Base-by-base conservation (phyloP, 768 basidiomycete genomes). In the Pholiota molesta region DNA sequence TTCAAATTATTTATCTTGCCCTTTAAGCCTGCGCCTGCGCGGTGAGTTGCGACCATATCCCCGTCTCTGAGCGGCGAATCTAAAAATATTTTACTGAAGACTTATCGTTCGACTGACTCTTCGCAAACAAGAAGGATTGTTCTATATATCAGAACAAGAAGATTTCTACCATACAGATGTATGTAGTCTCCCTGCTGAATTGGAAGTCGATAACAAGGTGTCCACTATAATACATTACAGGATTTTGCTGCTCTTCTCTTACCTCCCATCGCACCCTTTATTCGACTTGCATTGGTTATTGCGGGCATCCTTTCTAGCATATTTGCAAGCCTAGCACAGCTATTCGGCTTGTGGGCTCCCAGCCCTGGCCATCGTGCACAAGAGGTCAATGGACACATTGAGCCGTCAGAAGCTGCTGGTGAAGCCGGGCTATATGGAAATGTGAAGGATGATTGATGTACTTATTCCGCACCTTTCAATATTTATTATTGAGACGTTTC, bases 81-180 rank as follows among this genome's bases (percentile, higher is more conserved):
- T 44, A 31, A 62, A 33, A 29, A 11, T 19, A 16, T 39, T 33
- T 9, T 23, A 42, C n/a, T 6, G 51, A 65, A 85, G 83, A 23
- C 75, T 87, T 45, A 42, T 86, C 23, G 78, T 82, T 28, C 81
- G 82, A 53, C 67, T 90, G 47, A 81, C 76, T 2, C 78, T 90
- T n/a, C 77, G 72, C 49, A 77, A 85, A 68, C 70, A 72, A 45
- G 69, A 73, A 19, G 77, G 71, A 0, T 54, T 72, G 2, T 78
- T 79, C 66, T 79, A 80, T 52, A 88, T 90, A 52, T 65, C 73
- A 0, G 70, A 75, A 55, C 86, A 90, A 65, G 86, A 89, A 65
- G 86, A 88, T 67, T 81, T 85, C 59, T 83, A 82, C 63, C 83
- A 84, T 65, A 79, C 86, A 2, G 82, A 84, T 61, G 85, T 82